Evolutionary conservation across 768 basidiomycete species (phyloP), one percentile per base, ranked within the genome.

Genomic region (Leucocoprinus leucothites): DNA sequence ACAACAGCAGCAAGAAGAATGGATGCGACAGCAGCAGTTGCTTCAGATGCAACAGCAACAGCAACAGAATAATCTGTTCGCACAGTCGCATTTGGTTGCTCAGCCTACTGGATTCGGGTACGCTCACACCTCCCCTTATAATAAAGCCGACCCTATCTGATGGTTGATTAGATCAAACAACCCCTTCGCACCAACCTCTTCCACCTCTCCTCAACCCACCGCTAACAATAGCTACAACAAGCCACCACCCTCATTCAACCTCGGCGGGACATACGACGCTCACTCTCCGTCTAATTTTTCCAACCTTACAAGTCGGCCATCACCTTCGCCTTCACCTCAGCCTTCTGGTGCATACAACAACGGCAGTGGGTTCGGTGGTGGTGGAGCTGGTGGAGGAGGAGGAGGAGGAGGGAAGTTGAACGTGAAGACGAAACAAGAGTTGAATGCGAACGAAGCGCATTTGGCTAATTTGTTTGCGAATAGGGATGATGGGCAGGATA

Each of bases 401-500:
- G 48, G 73, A 69, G 24, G 68, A 57, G 22, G 66, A 48, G 64
- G 60, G 38, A 68, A 67, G 1, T 40, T 75, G 57, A 65, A 69
- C 18, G 74, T 76, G 72, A 72, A 77, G 72, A 69, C 70, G 31
- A 73, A 69, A 59, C 68, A 73, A 31, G 65, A 73, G 28, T 57
- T 68, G 34, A 75, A 75, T 45, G 74, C 79, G 46, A 91, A 96
- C 67, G 84, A 89, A 58, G 81, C 92, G 13, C 81, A 86, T 35
- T 81, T 99, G 51, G 94, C 95, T 2, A 75, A 69, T 51, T 70
- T 98, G 62, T 85, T 98, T 59, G 95, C 91, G 5, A 91, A 90
- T 64, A 79, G 87, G 48, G 95, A 97, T 54, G 94, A 91, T 62
- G 96, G 97, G 1, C 76, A 89, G 66, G 97, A 99, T 71, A 96